Base-by-base conservation (phyloP, 2,329 filamentous ascomycete species). In the Bipolaris zeicola region DNA sequence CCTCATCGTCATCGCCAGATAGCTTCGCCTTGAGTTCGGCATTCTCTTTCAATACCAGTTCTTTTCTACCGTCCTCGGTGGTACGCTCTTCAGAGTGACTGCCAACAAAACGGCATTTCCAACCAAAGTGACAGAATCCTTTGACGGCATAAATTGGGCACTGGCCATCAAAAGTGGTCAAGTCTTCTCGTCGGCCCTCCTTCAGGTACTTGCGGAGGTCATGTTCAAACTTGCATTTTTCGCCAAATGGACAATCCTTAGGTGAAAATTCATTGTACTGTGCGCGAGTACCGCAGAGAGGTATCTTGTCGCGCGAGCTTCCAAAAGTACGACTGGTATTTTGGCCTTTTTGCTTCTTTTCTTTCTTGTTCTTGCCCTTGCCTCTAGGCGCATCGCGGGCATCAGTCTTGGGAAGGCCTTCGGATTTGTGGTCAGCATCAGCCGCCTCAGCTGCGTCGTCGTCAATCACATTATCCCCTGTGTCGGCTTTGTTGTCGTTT, bases 101-200 rank as follows among this genome's bases (percentile, higher is more conserved):
- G 61, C 85, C 85, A 33, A 91, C 89, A 71, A 97, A 96, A 20
- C 94, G 89, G 74, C 95, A 99, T 74, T 94, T 96, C 93, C 94
- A 99, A 5, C 95, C 95, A 13, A 89, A 86, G 46, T 85, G 83
- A 68, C 95, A 99, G 60, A 82, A 86, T 11, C 93, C 93, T 62
- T 89, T 85, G 14, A 82, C 81, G 63, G 91, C 88, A 75, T 87
- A 97, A 7, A 96, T 84, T 0, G 93, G 94, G 70, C 95, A 99
- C 60, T 89, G 82, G 6, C 91, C 89, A 39, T 82, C 83, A 68
- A 96, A 89, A 0, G 89, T 91, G 5, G 84, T 83, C 37, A 97
- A 81, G 70, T 98, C 91, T 58, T 86, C 86, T 42, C 91, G 87
- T 63, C 94, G 93, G 59, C 92, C 90, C 54, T 95, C 87, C 31